These are phyloP conservation scores for Grosmannia clavigera DNA, from an alignment of 2,329 filamentous ascomycete species.

Conservation along the genomic window DNA sequence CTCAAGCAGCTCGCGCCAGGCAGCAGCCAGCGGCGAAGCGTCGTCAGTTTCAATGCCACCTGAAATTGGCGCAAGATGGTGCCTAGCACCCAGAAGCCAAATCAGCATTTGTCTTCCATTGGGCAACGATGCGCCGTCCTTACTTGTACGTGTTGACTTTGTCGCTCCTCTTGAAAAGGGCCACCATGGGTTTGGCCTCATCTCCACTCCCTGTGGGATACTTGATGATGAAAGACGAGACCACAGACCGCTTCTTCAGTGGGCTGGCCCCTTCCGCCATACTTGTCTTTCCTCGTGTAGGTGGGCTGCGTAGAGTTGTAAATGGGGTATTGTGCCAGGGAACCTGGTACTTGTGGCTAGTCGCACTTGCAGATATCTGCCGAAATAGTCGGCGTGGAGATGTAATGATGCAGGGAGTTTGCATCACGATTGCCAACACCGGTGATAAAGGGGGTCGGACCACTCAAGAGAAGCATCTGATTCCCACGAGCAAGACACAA, in stretches of 20 bases:
- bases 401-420: background rate
- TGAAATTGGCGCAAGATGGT: conserved; percentile 49
- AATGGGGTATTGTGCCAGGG: background rate
- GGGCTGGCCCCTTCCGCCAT: background rate
- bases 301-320: background rate
- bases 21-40: conserved; percentile 38
- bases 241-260: conserved; percentile 28
- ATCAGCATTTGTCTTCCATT: conserved; percentile 1
- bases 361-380: background rate
- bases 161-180: conserved; percentile 48
- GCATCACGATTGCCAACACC: background rate
- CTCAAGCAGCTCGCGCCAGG: conserved; percentile 49
- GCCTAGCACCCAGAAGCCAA: conserved; percentile 19
- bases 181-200: conserved; percentile 31
- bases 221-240: conserved; percentile 39
- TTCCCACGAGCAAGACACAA: background rate
- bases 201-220: conserved; percentile 23
- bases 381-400: background rate
- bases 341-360: background rate
- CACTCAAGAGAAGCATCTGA: background rate
- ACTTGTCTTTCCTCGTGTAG: background rate
- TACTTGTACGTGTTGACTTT: conserved; percentile 49
- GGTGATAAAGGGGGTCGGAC: background rate
- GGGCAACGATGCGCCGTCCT: background rate
- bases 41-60: conserved; percentile 46